Conservation (phyloP, 1,284 basidiomycete genomes). For the Ceratobasidium sp. region DNA sequence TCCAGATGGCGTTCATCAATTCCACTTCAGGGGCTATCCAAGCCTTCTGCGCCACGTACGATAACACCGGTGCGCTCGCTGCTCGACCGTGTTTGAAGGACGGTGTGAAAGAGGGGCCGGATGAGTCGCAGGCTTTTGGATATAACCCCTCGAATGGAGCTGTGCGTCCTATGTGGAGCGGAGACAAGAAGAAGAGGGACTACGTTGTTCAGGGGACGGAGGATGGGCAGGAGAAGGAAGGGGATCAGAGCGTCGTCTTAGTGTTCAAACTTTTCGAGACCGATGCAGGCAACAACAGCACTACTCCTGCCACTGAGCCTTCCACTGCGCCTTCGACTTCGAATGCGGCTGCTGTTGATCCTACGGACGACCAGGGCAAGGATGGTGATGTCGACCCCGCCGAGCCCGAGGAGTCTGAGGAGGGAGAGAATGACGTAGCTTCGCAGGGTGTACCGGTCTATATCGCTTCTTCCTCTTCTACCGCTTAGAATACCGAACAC, state of each 20-base stretch:
- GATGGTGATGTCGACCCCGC: neutral
- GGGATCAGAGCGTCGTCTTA: constrained; percentile 19
- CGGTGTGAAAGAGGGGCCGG: constrained; percentile 9
- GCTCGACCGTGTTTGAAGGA: constrained; percentile 29
- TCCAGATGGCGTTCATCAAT: constrained; percentile 42
- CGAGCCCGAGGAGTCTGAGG: neutral
- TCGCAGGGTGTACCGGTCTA: constrained; percentile 22
- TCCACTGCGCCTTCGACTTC: neutral
- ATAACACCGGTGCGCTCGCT: constrained; percentile 1
- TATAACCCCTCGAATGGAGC: constrained; percentile 26
- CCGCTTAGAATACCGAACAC: neutral
- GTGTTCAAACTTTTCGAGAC: constrained; percentile 35
- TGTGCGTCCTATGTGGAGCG: constrained; percentile 35
- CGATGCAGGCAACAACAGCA: neutral
- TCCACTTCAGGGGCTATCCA: constrained; percentile 14
- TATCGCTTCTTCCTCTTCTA: neutral
- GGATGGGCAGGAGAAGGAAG: neutral
- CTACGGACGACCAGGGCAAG: neutral
- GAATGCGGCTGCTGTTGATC: neutral
- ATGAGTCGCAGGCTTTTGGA: constrained; percentile 26
- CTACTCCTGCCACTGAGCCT: neutral
- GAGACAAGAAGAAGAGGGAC: constrained; percentile 1
- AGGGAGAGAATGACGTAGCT: neutral
- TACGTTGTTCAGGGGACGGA: constrained; percentile 17
- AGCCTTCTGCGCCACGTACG: constrained; percentile 29